phyloP scores from a whole-genome alignment of 371 early-diverging fungal genomes.

The Zopfochytrium polystomum region DNA sequence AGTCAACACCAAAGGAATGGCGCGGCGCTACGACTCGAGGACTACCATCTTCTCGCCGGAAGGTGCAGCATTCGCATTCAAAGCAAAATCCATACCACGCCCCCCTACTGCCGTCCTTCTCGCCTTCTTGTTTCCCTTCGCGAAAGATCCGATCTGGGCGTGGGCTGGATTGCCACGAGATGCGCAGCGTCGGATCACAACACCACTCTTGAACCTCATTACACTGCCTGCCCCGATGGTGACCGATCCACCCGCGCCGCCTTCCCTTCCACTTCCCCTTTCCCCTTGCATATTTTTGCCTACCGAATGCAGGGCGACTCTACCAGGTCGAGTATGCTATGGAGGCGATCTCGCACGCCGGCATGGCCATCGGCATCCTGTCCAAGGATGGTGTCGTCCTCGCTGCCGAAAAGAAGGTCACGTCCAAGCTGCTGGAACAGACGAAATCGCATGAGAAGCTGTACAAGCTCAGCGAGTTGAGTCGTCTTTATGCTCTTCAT shows the following conservation, averaged over 20 bases:
- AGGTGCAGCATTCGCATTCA: constrained; percentile 77
- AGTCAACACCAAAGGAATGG: too few relatives aligned
- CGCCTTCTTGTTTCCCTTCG: constrained; percentile 2
- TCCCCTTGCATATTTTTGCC: background rate
- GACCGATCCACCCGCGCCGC: background rate
- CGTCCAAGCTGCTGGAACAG: constrained; percentile 88
- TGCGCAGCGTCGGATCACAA: too few relatives aligned
- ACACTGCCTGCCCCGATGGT: too few relatives aligned
- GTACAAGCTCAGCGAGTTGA: constrained; percentile 89
- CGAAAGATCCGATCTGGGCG: too few relatives aligned
- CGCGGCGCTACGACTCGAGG: constrained; percentile 95
- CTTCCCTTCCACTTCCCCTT: background rate
- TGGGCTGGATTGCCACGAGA: too few relatives aligned
- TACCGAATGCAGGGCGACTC: constrained; percentile 77
- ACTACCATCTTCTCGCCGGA: constrained; percentile 98
- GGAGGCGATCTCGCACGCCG: constrained; percentile 98
- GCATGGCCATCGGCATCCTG: constrained; percentile 92
- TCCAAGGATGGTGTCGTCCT: constrained; percentile 94
- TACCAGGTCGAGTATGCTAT: constrained; percentile 99
- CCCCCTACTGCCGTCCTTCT: constrained; percentile 6
- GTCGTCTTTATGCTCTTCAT: background rate
- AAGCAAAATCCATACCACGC: too few relatives aligned
- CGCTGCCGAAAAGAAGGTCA: constrained; percentile 95
- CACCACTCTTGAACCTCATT: too few relatives aligned
- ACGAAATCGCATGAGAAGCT: constrained; percentile 89